These are phyloP conservation scores for Geotrichum bryndzae DNA, from an alignment of 1,139 yeast species.

Conservation along the genomic window DNA sequence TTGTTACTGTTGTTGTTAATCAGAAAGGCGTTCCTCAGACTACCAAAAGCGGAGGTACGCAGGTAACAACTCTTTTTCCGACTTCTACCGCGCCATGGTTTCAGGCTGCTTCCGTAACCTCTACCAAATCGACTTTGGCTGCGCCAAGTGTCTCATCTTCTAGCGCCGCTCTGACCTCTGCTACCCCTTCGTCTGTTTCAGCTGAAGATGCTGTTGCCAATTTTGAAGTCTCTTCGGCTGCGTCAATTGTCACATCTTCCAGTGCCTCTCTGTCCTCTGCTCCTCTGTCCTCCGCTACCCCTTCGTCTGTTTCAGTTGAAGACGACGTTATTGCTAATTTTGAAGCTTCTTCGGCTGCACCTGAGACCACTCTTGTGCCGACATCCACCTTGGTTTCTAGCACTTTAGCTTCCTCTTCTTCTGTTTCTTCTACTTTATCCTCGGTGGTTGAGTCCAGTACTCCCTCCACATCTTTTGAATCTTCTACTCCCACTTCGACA, in stretches of 20 bases:
- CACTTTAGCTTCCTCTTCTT: conserved; percentile 16
- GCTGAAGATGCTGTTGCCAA: background rate
- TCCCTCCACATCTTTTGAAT: conserved; percentile 3
- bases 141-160: conserved; percentile 22
- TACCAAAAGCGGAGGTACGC: conserved; percentile 5
- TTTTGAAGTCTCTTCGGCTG: background rate
- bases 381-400: background rate
- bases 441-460: conserved; percentile 2
- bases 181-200: background rate
- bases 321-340: background rate
- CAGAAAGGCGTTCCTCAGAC: conserved; percentile 11
- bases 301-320: background rate
- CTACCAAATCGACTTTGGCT: conserved; percentile 15
- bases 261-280: background rate
- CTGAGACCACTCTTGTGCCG: background rate
- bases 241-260: conserved; percentile 21
- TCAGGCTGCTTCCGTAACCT: background rate
- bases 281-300: background rate
- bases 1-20: conserved; percentile 17
- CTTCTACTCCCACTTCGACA: conserved; percentile 16
- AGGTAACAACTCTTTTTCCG: conserved; percentile 8
- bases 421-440: conserved; percentile 22
- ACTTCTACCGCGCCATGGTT: conserved; percentile 6
- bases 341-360: background rate
- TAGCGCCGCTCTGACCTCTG: background rate